Conservation (phyloP, 2,329 filamentous ascomycete genomes). For the Didymella keratinophila region DNA sequence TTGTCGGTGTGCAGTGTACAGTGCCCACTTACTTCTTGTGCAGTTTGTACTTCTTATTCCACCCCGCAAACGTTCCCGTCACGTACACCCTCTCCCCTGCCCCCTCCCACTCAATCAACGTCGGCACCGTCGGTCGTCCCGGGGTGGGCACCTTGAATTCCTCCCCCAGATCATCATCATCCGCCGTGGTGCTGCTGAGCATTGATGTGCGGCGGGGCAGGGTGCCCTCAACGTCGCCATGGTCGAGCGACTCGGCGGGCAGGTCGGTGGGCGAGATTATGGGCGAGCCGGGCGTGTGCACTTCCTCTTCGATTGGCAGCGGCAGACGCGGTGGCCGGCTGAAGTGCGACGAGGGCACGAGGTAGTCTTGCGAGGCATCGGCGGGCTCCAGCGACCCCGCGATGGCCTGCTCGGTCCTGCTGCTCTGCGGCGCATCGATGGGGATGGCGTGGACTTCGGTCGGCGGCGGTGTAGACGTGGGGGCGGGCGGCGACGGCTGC, state of each 20-base stretch:
- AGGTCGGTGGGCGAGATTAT: constrained; percentile 77
- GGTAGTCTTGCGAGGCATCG: constrained; percentile 48
- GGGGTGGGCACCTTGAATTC: constrained; percentile 66
- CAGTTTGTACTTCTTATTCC: constrained; percentile 92
- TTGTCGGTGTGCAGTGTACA: constrained; percentile 47
- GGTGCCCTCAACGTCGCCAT: constrained; percentile 56
- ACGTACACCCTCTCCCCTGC: constrained; percentile 92
- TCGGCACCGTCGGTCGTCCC: constrained; percentile 83
- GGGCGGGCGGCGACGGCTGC: constrained; percentile 6
- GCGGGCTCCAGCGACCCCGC: constrained; percentile 38
- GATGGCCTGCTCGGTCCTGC: constrained; percentile 21
- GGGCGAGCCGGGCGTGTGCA: constrained; percentile 87
- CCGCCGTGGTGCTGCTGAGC: constrained; percentile 66
- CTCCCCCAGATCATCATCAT: constrained; percentile 70
- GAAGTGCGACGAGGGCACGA: constrained; percentile 55
- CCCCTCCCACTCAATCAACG: constrained; percentile 82
- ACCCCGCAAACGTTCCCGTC: constrained; percentile 95
- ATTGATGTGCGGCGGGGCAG: constrained; percentile 64
- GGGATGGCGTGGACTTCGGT: constrained; percentile 49
- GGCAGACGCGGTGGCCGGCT: constrained; percentile 85
- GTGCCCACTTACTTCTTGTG: constrained; percentile 78
- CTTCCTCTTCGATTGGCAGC: constrained; percentile 91
- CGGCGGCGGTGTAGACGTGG: constrained; percentile 9
- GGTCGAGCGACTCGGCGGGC: constrained; percentile 55
- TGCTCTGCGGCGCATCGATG: constrained; percentile 35